Base-by-base conservation (phyloP, 2,329 filamentous ascomycete species). In the Botrytis medusae region DNA sequence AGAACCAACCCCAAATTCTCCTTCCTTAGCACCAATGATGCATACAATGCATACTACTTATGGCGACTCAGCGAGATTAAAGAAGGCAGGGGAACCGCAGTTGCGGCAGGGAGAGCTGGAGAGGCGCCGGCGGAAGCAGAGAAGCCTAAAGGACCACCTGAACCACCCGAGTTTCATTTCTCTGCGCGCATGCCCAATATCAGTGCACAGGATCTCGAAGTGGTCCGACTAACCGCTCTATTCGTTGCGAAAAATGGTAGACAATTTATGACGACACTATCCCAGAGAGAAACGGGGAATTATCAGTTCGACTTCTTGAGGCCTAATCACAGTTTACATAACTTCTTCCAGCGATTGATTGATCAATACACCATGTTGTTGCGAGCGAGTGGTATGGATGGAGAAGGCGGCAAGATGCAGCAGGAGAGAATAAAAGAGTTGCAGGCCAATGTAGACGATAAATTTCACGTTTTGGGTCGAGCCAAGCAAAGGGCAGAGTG, bases 181-280 rank as follows among this genome's bases (percentile, higher is more conserved):
- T 97, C 94, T 72, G 95, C 96, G 78, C 92, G 95, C 81, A 97
- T 98, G 93, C 96, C 96, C 73, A 95, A 95, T 78, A 97, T 99
- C 84, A 97, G 92, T 83, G 94, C 97, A 76, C 93, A 97, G 83
- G 96, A 99, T 86, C 85, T 98, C 76, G 89, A 91, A 78, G 86
- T 91, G 68, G 86, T 92, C 72, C 86, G 88, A 72, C 84, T 97
- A 80, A 97, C 95, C 51, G 96, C 96, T 32, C 86, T 97, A 40
- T 98, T 96, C 83, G 94, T 95, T 68, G 96, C 96, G 70, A 95
- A 95, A 83, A 95, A 97, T 79, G 96, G 96, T 22, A 91, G 95
- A 75, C 91, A 92, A 75, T 99, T 96, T 84, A 93, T 97, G 89
- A 98, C 94, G 34, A 89, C 92, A 72, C 85, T 99, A 76, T 93